These are phyloP conservation scores for Chrysopogon serrulatus DNA, from an alignment of 176 grass and related monocot genomes.

Conservation along the genomic window DNA sequence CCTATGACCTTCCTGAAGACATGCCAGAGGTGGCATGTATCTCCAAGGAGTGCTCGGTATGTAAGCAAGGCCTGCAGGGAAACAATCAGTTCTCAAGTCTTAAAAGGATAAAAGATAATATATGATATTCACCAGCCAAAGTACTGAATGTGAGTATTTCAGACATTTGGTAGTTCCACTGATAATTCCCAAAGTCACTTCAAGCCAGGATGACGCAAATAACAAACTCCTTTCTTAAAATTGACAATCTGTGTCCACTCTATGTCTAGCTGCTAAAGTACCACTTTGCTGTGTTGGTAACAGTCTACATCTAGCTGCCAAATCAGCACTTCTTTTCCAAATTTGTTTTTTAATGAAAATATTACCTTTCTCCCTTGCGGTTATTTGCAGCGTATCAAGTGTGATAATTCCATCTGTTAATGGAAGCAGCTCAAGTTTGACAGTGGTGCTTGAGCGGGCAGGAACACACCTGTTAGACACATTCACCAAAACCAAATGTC, in stretches of 20 bases:
- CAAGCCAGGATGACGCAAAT: not conserved
- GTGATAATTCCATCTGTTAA: slow-evolving; percentile 95
- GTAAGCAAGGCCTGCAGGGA: slow-evolving; percentile 60
- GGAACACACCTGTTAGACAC: slow-evolving; percentile 70
- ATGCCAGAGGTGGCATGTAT: slow-evolving; percentile 81
- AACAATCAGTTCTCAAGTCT: not conserved
- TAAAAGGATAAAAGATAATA: not conserved
- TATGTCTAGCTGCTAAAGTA: not conserved
- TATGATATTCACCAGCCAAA: not conserved
- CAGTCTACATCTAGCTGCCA: not conserved
- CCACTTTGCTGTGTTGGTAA: not conserved
- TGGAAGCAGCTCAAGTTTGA: slow-evolving; percentile 94
- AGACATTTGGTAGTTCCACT: not conserved
- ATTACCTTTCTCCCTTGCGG: slow-evolving; percentile 93
- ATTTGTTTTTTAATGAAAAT: not conserved
- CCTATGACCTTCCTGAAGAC: slow-evolving; percentile 63
- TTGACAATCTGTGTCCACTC: not conserved
- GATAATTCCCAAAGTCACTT: not conserved
- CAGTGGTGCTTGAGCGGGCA: slow-evolving; percentile 78
- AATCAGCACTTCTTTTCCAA: not conserved
- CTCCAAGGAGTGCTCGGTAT: slow-evolving; percentile 85
- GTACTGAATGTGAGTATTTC: not conserved
- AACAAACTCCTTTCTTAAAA: not conserved
- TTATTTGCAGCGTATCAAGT: slow-evolving; percentile 90
- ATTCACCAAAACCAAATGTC: not conserved